phyloP scores from a whole-genome alignment of 176 grass and related monocot genomes.

The Canna indica region DNA sequence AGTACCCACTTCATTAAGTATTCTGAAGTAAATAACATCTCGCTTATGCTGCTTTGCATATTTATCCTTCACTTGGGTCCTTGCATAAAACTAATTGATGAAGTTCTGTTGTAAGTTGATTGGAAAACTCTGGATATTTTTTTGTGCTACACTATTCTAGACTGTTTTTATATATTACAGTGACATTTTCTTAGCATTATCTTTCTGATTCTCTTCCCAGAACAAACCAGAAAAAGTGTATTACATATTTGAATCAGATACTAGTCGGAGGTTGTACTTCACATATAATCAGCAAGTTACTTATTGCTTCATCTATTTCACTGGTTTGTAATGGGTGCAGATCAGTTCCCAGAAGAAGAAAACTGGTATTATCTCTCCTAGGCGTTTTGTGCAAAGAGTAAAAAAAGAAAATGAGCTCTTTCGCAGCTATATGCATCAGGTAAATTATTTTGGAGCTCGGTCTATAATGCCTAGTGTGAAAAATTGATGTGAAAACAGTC shows the following conservation, averaged over 20 bases:
- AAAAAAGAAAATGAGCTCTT: conserved; percentile 99
- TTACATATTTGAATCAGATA: not conserved
- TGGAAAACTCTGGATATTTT: not conserved
- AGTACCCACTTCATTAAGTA: not conserved
- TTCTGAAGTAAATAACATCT: not conserved
- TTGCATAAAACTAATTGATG: too few species aligned
- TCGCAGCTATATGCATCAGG: conserved; percentile 97
- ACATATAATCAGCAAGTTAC: not conserved
- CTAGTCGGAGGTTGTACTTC: not conserved
- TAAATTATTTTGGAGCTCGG: conserved; percentile 22
- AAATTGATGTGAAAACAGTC: not conserved
- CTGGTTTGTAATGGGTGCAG: too few species aligned
- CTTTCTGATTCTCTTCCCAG: not conserved
- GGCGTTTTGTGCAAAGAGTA: conserved; percentile 84
- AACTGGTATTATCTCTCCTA: conserved; percentile 88
- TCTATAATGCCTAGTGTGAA: not conserved
- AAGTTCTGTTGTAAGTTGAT: not conserved
- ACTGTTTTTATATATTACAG: not conserved
- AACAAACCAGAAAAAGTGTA: not conserved
- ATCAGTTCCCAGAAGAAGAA: conserved; percentile 98
- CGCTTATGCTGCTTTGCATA: not conserved
- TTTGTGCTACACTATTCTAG: not conserved
- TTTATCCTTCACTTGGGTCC: not conserved
- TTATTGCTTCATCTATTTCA: conserved; percentile 20
- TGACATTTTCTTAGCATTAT: not conserved